Evolutionary conservation across 2,329 filamentous ascomycete genomes (phyloP).

Genomic region (Claviceps digitariae): DNA sequence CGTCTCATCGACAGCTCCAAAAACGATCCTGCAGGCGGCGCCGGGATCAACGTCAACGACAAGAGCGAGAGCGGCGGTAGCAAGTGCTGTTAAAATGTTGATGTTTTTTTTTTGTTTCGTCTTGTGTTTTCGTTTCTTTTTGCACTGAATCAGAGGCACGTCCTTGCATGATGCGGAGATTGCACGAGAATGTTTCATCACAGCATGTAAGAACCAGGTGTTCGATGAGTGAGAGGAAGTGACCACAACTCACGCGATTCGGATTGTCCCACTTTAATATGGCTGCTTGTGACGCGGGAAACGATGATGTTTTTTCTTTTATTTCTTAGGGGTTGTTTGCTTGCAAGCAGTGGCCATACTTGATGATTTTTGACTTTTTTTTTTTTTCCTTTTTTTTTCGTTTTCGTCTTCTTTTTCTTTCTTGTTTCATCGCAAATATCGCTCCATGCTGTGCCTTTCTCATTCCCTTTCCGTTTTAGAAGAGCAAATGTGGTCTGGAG

Average conservation of each 20-base stretch:
- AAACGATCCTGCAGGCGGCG: constrained; percentile 47
- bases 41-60: constrained; percentile 57
- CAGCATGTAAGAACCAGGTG: background rate
- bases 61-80: constrained; percentile 43
- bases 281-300: background rate
- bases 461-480: constrained; percentile 11
- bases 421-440: constrained; percentile 9
- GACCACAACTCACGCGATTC: background rate
- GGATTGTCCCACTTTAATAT: background rate
- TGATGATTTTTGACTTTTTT: constrained; percentile 4
- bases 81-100: constrained; percentile 48
- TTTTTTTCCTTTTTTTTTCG: background rate
- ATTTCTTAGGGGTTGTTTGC: background rate
- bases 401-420: background rate
- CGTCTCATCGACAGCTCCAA: constrained; percentile 85
- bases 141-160: background rate
- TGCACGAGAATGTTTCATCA: background rate
- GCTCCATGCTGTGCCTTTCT: constrained; percentile 11
- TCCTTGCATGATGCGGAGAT: background rate
- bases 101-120: background rate
- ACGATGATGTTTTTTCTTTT: background rate
- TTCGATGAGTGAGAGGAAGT: background rate
- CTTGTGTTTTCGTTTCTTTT: too few species aligned
- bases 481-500: constrained; percentile 34
- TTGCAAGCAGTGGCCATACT: background rate